Evolutionary conservation across 2,329 filamentous ascomycete genomes (phyloP), one percentile per base, ranked within the genome.

Genomic region (Microsporum ferrugineum): DNA sequence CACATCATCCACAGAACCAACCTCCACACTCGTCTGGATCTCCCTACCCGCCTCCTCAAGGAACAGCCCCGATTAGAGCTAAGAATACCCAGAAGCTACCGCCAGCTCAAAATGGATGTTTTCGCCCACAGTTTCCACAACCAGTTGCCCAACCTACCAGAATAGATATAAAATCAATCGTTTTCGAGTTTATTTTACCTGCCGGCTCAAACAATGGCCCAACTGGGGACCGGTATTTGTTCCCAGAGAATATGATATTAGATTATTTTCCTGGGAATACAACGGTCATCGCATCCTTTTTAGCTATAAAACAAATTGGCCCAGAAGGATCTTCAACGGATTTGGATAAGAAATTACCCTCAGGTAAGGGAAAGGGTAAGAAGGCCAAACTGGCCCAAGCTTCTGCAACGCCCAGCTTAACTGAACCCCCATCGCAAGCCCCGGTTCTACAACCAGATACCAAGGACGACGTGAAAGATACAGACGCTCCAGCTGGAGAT

Each of bases 201-300:
- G 75, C 75, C 41, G 73, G 73, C 0, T 74, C 75, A 0, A 70
- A 71, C 2, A 74, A 76, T 63, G 71, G 73, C 36, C 73, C 72
- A 7, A 76, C 73, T 5, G 75, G 76, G 8, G 78, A 80, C 65
- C 73, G 78, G 23, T 80, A 77, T 65, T 66, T 79, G 1, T 78
- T 80, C 63, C 78, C 78, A 0, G 76, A 79, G 64, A 68, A 78
- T 66, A 74, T 77, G 2, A 79, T 80, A 2, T 65, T 80, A 17
- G 78, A 80, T 63, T 78, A 74, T 68, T 70, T 77, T 23, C 73
- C 75, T 2, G 75, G 73, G 14, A 76, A 77, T 39, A 77, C 72
- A 8, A 73, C 73, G 4, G 74, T 79, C 31, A 68, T 79, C 47
- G 76, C 75, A 36, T 80, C 78, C 0, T 80, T 80, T 63, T 66